These are phyloP conservation scores for Beauveria caledonica DNA, from an alignment of 2,329 filamentous ascomycete species.

Conservation along the genomic window DNA sequence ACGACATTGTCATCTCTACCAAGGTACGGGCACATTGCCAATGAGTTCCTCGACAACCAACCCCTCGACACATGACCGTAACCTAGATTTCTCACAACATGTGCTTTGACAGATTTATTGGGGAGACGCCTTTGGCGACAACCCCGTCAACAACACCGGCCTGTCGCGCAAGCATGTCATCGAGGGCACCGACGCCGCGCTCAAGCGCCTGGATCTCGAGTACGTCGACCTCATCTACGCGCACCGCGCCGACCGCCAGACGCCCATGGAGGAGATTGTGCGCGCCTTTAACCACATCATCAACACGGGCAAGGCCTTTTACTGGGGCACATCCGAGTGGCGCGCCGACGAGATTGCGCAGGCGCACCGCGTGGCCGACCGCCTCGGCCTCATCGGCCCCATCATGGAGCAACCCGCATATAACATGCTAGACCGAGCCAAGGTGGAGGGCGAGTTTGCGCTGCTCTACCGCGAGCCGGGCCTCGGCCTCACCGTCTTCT, in stretches of 20 bases:
- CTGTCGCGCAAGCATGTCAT: constrained; percentile 62
- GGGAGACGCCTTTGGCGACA: constrained; percentile 51
- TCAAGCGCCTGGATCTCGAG: constrained; percentile 47
- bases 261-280: constrained; percentile 63
- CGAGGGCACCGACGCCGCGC: constrained; percentile 53
- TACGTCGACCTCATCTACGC: constrained; percentile 64
- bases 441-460: constrained; percentile 55
- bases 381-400: constrained; percentile 52
- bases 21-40: constrained; percentile 31
- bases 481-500: constrained; percentile 55
- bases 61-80: too few species aligned
- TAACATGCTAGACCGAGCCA: constrained; percentile 53
- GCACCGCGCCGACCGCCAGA: constrained; percentile 58
- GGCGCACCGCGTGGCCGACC: constrained; percentile 53
- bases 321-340: constrained; percentile 66
- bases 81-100: not conserved
- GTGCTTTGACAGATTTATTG: constrained; percentile 48
- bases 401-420: constrained; percentile 61
- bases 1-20: constrained; percentile 53
- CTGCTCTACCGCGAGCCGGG: constrained; percentile 53
- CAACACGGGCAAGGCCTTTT: constrained; percentile 57
- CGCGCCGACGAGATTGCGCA: constrained; percentile 56
- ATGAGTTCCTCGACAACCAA: not conserved
- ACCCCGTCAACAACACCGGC: constrained; percentile 57
- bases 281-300: constrained; percentile 65